Percentiles rank a stretch among this genome's conserved stretches.
These are phyloP conservation scores for Durusdinium trenchii DNA, from an alignment of 73 alveolate genomes.

Conservation along the genomic window DNA sequence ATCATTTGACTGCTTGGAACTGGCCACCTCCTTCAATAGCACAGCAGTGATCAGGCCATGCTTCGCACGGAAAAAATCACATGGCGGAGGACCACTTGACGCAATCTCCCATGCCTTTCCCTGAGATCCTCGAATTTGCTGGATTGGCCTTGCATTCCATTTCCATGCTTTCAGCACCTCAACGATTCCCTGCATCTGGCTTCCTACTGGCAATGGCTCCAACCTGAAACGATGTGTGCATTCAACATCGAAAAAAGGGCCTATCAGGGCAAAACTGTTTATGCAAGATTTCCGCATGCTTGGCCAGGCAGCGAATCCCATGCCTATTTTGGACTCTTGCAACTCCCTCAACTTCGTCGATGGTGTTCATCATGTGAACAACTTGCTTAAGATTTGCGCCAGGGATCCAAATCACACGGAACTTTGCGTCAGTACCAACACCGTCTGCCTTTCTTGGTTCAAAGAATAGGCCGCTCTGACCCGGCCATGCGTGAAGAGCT, in stretches of 20 bases:
- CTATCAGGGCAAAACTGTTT: background rate
- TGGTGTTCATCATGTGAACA: background rate
- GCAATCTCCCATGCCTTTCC: background rate
- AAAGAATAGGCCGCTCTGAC: background rate
- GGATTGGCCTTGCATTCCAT: background rate
- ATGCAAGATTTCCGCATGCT: background rate
- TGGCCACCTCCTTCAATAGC: background rate
- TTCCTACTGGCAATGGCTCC: slow-evolving; percentile 1
- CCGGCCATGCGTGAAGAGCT: background rate
- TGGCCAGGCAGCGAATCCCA: background rate
- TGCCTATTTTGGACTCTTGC: background rate
- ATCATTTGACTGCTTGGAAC: too few relatives aligned
- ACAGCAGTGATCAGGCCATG: background rate
- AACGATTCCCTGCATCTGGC: background rate
- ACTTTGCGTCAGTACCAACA: background rate
- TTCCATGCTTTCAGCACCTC: background rate
- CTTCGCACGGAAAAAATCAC: background rate
- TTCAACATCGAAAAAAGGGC: background rate
- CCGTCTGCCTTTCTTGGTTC: background rate
- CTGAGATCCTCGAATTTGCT: background rate
- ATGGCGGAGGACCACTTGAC: background rate
- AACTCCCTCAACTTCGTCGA: background rate
- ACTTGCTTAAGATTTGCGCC: background rate
- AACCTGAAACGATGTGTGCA: background rate
- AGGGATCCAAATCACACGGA: background rate